Evolutionary conservation across 2,329 filamentous ascomycete species (phyloP).

Genomic region (Teratosphaeria pseudoeucalypti): DNA sequence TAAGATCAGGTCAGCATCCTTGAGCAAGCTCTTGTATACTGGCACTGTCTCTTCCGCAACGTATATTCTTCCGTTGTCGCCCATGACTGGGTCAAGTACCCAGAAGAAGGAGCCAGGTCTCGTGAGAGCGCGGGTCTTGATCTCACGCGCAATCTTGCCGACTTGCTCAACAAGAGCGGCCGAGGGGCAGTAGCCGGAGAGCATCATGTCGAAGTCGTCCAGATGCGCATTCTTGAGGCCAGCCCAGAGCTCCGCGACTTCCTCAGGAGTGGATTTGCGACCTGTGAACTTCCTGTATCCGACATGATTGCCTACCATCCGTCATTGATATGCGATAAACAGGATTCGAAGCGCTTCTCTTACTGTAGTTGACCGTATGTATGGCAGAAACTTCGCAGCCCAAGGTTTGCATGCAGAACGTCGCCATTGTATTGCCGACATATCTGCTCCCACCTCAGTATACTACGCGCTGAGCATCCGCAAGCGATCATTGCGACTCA

Average conservation of each 20-base stretch:
- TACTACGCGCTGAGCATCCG: neutral
- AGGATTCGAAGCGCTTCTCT: conserved; percentile 4
- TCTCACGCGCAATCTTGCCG: conserved; percentile 70
- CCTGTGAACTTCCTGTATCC: conserved; percentile 85
- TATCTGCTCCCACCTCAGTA: conserved; percentile 48
- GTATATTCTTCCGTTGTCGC: conserved; percentile 85
- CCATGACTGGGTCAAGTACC: conserved; percentile 97
- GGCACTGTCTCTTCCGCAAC: conserved; percentile 86
- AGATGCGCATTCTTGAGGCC: conserved; percentile 76
- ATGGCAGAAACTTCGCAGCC: conserved; percentile 89
- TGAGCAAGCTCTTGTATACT: conserved; percentile 71
- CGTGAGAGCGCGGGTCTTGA: conserved; percentile 54
- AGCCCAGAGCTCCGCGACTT: conserved; percentile 74
- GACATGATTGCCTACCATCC: conserved; percentile 71
- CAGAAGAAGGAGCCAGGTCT: conserved; percentile 79
- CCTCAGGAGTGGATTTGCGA: conserved; percentile 66
- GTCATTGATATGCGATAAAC: neutral
- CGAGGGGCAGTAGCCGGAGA: conserved; percentile 89
- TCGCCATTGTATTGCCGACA: conserved; percentile 95
- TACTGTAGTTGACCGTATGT: conserved; percentile 97
- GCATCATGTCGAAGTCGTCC: conserved; percentile 84
- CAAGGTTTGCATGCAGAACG: conserved; percentile 84
- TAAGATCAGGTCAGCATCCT: conserved; percentile 78
- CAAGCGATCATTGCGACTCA: conserved; percentile 35
- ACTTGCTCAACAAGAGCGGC: conserved; percentile 76